Evolutionary conservation across 306 rosid species (phyloP), one percentile per base, ranked within the genome.

Genomic region (Dryas octopetala): DNA sequence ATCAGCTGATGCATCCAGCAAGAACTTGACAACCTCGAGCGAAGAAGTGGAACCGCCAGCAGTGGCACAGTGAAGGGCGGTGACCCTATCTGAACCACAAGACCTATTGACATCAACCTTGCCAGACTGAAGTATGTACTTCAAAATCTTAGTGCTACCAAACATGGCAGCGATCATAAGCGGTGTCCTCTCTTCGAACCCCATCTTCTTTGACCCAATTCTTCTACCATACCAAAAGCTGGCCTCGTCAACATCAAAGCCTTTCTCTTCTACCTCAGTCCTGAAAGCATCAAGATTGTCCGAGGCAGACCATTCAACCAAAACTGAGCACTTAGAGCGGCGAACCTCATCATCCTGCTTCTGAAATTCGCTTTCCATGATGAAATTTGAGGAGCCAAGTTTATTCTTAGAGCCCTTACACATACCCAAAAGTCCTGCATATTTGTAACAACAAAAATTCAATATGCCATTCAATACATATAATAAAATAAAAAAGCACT

Each of bases 1-100:
- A 81, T 90, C 87, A 3, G 98, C 97, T 0, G 83, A 87, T 19
- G 97, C 91, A 55, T 87, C 91, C 53, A 96, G 92, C 85, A 96
- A 86, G 79, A 89, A 90, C 91, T 86, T 92, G 61, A 92, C 96
- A 66, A 82, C 81, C 79, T 88, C 89, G 3, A 79, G 80, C 0
- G 97, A 86, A 61, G 89, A 84, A 16, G 81, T 80, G 12, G 98
- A 80, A 52, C 97, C 90, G 4, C 99, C 98, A 12, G 97, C 88
- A 64, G 86, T 83, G 57, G 98, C 97, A 73, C 96, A 96, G 68
- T 96, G 99, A 48, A 96, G 98, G 76, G 99, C 99, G 47, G 97
- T 90, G 82, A 86, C 90, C 86, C 74, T 72, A 71, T 92, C 99
- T 9, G 94, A 85, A 68, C 99, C 97, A 81, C 88, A 86, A 16